phyloP scores from a whole-genome alignment of 306 rosid genomes.

The Gastrolobium bilobum region DNA sequence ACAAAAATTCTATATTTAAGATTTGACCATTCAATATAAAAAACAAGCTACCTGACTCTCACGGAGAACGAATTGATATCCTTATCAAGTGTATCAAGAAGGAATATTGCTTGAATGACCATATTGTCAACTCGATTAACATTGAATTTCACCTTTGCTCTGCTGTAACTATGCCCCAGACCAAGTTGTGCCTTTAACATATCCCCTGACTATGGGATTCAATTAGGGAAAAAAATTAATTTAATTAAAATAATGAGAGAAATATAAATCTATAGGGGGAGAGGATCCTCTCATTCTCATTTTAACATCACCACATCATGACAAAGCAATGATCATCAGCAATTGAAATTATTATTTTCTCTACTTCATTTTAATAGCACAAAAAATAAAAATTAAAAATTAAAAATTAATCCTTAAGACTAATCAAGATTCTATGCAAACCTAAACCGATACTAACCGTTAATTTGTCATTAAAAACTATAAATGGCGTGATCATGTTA shows the following conservation, averaged over 20 bases:
- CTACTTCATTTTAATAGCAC: no score
- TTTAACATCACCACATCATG: no score
- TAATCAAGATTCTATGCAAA: no score
- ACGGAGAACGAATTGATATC: slow-evolving; percentile 83
- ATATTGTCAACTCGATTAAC: slow-evolving; percentile 87
- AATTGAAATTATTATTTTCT: no score
- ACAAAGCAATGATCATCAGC: no score
- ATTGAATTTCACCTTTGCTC: slow-evolving; percentile 88
- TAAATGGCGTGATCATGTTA: no score
- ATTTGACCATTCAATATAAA: slow-evolving; percentile 18
- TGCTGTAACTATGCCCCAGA: slow-evolving; percentile 88
- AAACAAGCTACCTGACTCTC: slow-evolving; percentile 74
- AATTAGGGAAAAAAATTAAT: neutral
- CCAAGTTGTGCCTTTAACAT: slow-evolving; percentile 88
- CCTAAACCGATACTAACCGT: no score
- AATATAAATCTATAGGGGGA: no score
- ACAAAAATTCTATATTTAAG: neutral
- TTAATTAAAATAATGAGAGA: neutral
- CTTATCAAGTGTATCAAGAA: slow-evolving; percentile 84
- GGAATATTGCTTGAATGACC: slow-evolving; percentile 92
- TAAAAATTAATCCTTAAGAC: no score
- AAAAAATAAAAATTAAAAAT: no score
- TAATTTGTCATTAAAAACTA: no score
- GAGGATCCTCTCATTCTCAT: no score
- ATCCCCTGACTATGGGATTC: slow-evolving; percentile 65